These are phyloP conservation scores for Plantago elongata DNA, from an alignment of 257 asterid genomes.

Conservation along the genomic window DNA sequence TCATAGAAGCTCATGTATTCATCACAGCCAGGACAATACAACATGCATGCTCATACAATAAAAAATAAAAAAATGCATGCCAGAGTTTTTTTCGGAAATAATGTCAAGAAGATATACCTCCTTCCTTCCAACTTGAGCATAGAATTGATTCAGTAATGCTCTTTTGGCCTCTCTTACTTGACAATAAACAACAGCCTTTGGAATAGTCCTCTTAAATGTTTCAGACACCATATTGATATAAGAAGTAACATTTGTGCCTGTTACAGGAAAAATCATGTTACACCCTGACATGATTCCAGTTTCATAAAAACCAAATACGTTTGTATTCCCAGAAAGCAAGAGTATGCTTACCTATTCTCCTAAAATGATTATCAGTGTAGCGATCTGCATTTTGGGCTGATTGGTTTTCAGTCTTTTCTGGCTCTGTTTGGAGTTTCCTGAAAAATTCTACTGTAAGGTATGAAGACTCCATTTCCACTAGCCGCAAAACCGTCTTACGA, in stretches of 20 bases:
- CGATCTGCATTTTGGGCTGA: constrained; percentile 59
- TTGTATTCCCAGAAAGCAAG: background rate
- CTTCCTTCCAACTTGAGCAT: constrained; percentile 81
- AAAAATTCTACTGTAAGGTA: constrained; percentile 95
- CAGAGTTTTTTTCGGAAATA: too few species aligned
- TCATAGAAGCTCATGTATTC: too few species aligned
- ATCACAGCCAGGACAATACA: too few species aligned
- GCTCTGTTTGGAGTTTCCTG: constrained; percentile 78
- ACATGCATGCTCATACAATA: too few species aligned
- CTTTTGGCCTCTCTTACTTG: constrained; percentile 93
- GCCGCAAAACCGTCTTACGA: constrained; percentile 70
- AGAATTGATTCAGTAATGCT: constrained; percentile 65
- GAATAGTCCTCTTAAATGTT: constrained; percentile 69
- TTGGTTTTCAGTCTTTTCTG: constrained; percentile 51
- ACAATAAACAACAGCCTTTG: constrained; percentile 96
- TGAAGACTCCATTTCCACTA: constrained; percentile 95
- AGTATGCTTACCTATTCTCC: constrained; percentile 58
- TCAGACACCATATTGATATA: constrained; percentile 85
- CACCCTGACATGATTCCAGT: background rate
- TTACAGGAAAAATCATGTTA: constrained; percentile 15
- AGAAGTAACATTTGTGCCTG: constrained; percentile 82
- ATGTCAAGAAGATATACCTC: constrained; percentile 51
- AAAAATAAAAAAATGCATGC: too few species aligned
- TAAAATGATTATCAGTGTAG: constrained; percentile 65
- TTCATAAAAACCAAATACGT: background rate